Conservation (phyloP, 2,329 filamentous ascomycete species). For the Incumbomyces lentus region DNA sequence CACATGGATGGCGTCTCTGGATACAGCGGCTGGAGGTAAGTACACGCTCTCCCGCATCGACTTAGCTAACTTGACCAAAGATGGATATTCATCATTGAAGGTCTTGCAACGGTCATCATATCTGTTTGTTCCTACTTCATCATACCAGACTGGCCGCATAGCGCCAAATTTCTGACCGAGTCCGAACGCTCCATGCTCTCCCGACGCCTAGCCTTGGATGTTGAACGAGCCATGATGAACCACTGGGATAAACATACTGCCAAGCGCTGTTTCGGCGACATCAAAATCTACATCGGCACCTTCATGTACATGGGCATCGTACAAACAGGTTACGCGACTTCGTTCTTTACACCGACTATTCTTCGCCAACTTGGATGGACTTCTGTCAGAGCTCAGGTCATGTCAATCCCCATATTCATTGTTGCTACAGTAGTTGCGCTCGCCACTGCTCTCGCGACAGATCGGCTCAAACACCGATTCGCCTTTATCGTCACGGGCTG, state of each 20-base stretch:
- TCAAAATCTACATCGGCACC: conserved; percentile 25
- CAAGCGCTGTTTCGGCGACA: conserved; percentile 24
- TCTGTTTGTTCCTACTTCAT: conserved; percentile 22
- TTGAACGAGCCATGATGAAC: conserved; percentile 22
- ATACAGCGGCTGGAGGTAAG: conserved; percentile 8
- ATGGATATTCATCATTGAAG: conserved; percentile 30
- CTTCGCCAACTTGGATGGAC: conserved; percentile 26
- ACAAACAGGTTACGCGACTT: conserved; percentile 27
- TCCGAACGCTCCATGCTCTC: conserved; percentile 26
- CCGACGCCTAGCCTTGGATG: conserved; percentile 25
- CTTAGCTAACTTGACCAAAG: conserved; percentile 20
- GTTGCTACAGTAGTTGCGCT: conserved; percentile 25
- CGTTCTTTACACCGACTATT: conserved; percentile 28
- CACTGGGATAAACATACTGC: conserved; percentile 24
- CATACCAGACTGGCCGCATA: conserved; percentile 26
- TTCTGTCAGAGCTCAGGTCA: conserved; percentile 25
- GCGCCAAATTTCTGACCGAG: conserved; percentile 24
- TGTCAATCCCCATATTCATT: conserved; percentile 28
- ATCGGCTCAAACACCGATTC: conserved; percentile 26
- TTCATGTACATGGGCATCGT: conserved; percentile 28
- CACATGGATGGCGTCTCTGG: conserved; percentile 37
- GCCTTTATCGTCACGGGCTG: conserved; percentile 28
- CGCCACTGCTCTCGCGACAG: conserved; percentile 23
- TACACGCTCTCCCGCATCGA: neutral
- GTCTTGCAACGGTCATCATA: conserved; percentile 24